These are phyloP conservation scores for Irpex sp. DNA, from an alignment of 1,284 basidiomycete genomes.

Conservation along the genomic window DNA sequence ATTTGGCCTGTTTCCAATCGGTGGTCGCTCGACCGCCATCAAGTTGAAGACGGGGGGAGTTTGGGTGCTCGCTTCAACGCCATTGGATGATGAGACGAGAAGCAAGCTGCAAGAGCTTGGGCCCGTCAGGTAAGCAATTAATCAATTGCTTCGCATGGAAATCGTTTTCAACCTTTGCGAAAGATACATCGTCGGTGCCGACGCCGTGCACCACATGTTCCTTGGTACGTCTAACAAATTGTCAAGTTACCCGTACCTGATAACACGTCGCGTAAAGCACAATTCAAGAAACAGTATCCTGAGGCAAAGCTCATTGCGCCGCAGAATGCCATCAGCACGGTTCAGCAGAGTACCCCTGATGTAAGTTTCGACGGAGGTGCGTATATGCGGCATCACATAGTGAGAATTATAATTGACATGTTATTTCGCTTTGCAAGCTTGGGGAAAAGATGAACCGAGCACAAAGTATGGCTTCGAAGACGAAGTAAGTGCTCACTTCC, in stretches of 20 bases:
- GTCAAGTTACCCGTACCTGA: background rate
- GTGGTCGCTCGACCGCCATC: conserved; percentile 88
- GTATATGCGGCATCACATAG: background rate
- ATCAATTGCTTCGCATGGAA: background rate
- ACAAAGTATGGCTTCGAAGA: conserved; percentile 87
- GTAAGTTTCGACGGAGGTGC: conserved; percentile 70
- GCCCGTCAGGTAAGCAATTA: conserved; percentile 76
- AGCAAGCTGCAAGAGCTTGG: conserved; percentile 79
- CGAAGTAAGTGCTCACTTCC: conserved; percentile 58
- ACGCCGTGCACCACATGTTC: conserved; percentile 74
- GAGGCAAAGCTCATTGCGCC: conserved; percentile 81
- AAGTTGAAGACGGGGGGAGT: conserved; percentile 78
- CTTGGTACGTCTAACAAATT: conserved; percentile 50
- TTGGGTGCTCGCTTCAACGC: conserved; percentile 90
- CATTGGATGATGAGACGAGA: conserved; percentile 80
- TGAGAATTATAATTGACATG: too few species aligned
- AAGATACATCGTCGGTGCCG: conserved; percentile 76
- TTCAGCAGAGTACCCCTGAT: conserved; percentile 36
- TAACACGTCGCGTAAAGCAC: conserved; percentile 43
- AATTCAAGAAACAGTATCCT: conserved; percentile 84
- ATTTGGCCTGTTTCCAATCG: conserved; percentile 77
- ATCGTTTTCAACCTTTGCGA: too few species aligned
- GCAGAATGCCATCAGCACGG: conserved; percentile 58
- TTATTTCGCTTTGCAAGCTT: conserved; percentile 47
- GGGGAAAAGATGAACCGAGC: conserved; percentile 68